A percentile compares a stretch with the other conserved stretches of the same genome.
phyloP scores from a whole-genome alignment of 495 filamentous ascomycete species.

The Penicillium diatomitis region DNA sequence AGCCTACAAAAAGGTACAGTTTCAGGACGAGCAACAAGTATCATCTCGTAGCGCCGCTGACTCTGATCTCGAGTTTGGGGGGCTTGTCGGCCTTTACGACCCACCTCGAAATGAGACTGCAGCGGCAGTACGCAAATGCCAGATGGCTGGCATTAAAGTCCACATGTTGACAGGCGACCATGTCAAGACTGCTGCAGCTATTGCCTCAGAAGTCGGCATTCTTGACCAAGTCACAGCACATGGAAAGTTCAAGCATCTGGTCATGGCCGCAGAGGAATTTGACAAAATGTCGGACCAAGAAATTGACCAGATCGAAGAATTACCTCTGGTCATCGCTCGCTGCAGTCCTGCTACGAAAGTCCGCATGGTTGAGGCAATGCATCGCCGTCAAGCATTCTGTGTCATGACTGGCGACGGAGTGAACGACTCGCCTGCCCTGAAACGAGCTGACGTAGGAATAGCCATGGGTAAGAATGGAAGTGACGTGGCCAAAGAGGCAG shows the following conservation, averaged over 20 bases:
- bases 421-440: constrained; percentile 75
- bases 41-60: constrained; percentile 39
- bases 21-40: constrained; percentile 15
- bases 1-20: constrained; percentile 40
- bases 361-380: constrained; percentile 61
- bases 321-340: constrained; percentile 61
- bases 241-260: constrained; percentile 40
- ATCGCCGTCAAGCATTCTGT: constrained; percentile 53
- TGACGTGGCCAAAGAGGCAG: constrained; percentile 84
- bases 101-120: constrained; percentile 60
- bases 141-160: constrained; percentile 54
- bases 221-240: constrained; percentile 37
- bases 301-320: constrained; percentile 50
- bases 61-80: constrained; percentile 44
- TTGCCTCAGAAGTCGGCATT: constrained; percentile 57
- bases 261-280: constrained; percentile 58
- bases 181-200: constrained; percentile 51
- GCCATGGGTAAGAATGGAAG: constrained; percentile 77
- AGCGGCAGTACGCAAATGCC: constrained; percentile 40
- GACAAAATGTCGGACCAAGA: constrained; percentile 50
- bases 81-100: constrained; percentile 57
- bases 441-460: constrained; percentile 72
- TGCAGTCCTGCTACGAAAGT: constrained; percentile 63
- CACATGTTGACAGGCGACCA: constrained; percentile 67
- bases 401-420: constrained; percentile 79